Evolutionary conservation across 495 filamentous ascomycete genomes (phyloP).

Genomic region (Neurospora sp.): DNA sequence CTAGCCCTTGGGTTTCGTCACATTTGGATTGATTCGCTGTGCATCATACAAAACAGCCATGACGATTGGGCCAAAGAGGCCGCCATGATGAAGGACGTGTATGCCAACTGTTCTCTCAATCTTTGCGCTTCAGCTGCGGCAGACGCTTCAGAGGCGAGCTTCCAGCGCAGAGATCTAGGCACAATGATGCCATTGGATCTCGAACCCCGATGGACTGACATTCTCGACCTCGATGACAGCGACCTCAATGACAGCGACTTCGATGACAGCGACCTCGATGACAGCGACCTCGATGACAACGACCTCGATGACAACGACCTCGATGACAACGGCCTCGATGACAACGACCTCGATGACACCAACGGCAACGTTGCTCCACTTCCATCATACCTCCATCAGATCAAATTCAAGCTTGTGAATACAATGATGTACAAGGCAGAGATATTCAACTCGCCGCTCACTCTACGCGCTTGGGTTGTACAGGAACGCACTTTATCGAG

Average conservation of each 20-base stretch:
- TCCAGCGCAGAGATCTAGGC: background rate
- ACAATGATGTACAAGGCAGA: rapidly evolving
- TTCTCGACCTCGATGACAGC: too few relatives aligned
- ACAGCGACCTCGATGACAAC: too few relatives aligned
- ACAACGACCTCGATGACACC: too few relatives aligned
- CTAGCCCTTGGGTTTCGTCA: background rate
- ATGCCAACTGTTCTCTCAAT: background rate
- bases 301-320: too few relatives aligned
- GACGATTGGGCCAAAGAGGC: background rate
- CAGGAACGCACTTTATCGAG: background rate
- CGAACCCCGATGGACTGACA: background rate
- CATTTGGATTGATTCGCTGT: background rate
- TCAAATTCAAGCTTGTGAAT: background rate
- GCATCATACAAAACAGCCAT: background rate
- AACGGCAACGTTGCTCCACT: too few relatives aligned
- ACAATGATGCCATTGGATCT: background rate
- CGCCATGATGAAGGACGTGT: background rate
- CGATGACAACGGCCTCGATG: too few relatives aligned
- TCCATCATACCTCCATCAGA: background rate
- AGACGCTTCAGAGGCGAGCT: background rate
- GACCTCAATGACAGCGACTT: too few relatives aligned
- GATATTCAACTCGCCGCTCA: background rate
- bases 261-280: too few relatives aligned
- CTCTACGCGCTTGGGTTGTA: background rate
- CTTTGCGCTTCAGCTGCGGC: background rate